Evolutionary conservation across 2,329 filamentous ascomycete genomes (phyloP), one percentile per base, ranked within the genome.

Genomic region (Trichophyton rubrum): DNA sequence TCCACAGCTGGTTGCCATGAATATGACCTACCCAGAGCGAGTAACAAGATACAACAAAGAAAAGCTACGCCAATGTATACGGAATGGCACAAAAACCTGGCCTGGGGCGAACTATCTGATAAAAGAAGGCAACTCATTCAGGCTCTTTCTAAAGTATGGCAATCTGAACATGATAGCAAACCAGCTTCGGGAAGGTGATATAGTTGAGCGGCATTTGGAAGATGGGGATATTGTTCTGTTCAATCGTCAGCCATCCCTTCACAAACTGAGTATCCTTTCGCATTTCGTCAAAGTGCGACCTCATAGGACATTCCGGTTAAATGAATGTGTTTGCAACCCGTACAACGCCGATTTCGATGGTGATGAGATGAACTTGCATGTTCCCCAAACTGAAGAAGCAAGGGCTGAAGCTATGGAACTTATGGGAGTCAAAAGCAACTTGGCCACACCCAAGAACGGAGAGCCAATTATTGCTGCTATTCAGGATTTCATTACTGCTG

Each of bases 301-400:
- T 0, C 95, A 93, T 86, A 85, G 91, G 73, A 99, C 93, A 0
- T 97, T 99, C 72, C 87, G 93, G 60, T 80, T 99, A 17, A 99
- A 99, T 71, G 93, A 99, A 72, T 99, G 93, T 82, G 93, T 96
- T 1, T 99, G 93, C 75, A 91, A 88, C 63, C 93, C 93, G 2
- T 99, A 99, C 79, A 99, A 99, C 68, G 93, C 93, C 60, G 93
- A 99, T 82, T 99, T 99, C 67, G 93, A 99, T 68, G 93, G 93
- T 62, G 93, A 99, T 68, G 93, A 99, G 74, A 99, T 99, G 93
- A 99, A 99, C 68, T 76, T 99, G 56, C 93, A 99, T 74, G 91
- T 99, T 15, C 93, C 93, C 1, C 93, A 99, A 71, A 97, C 93
- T 0, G 93, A 99, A 76, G 93, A 99, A 74, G 92, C 93, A 9